phyloP scores from a whole-genome alignment of 495 filamentous ascomycete species.

The Lasiosphaeria hispida region DNA sequence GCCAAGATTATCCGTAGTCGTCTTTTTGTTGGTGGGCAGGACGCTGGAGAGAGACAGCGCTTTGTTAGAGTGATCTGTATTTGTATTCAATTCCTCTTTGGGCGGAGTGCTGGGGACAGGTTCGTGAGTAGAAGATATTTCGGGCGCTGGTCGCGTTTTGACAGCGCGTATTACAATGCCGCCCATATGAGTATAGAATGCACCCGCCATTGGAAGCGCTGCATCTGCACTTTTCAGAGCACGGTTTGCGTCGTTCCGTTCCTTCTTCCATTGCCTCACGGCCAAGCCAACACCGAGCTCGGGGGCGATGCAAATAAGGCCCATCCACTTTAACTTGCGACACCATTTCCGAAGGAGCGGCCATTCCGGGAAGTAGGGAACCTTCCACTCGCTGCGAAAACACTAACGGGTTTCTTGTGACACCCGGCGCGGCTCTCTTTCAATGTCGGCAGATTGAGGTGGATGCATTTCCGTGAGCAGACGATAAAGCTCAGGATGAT shows the following conservation, averaged over 20 bases:
- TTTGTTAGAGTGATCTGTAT: too few species aligned
- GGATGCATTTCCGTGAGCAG: conserved; percentile 13
- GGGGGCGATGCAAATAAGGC: conserved; percentile 13
- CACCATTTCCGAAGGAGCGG: conserved; percentile 4
- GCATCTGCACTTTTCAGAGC: background rate
- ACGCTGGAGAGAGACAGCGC: too few species aligned
- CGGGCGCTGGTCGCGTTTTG: background rate
- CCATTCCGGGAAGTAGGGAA: background rate
- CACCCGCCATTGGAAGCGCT: conserved; percentile 9
- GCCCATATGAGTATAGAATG: conserved; percentile 22
- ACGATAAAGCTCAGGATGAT: conserved; percentile 11
- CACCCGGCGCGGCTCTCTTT: conserved; percentile 8
- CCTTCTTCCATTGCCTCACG: conserved; percentile 7
- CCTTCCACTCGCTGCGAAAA: background rate
- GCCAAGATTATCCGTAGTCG: too few species aligned
- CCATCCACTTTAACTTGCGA: conserved; percentile 12
- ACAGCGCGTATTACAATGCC: conserved; percentile 5
- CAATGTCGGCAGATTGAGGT: conserved; percentile 10
- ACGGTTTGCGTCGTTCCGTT: background rate
- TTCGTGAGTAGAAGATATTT: background rate
- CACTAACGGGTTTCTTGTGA: background rate
- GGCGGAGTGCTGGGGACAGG: background rate
- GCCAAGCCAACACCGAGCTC: conserved; percentile 16
- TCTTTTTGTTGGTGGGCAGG: too few species aligned
- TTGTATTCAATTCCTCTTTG: too few species aligned